Conservation (phyloP, 805 yeast species). For the Yarrowia porcina region DNA sequence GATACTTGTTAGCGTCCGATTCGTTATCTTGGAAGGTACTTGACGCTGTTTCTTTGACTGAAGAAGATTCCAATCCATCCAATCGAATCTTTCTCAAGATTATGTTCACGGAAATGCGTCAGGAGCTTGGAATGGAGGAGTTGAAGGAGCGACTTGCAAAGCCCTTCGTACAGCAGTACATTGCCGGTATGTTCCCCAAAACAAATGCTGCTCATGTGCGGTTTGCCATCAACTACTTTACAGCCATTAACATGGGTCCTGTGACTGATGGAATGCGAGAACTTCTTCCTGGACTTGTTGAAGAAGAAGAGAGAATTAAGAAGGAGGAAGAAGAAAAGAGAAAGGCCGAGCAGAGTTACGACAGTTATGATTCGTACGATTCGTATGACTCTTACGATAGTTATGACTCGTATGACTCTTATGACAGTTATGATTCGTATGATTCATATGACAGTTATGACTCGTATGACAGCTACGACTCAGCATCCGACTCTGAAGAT, state of each 20-base stretch:
- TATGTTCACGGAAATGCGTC: constrained; percentile 71
- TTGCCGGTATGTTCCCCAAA: constrained; percentile 65
- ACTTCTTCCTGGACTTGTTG: constrained; percentile 31
- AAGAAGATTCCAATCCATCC: constrained; percentile 72
- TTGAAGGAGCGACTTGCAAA: constrained; percentile 53
- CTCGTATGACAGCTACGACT: background rate
- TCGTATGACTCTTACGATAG: background rate
- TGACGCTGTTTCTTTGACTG: constrained; percentile 56
- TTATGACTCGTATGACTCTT: background rate
- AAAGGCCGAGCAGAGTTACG: background rate
- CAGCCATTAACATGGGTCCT: constrained; percentile 85
- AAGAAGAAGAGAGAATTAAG: constrained; percentile 20
- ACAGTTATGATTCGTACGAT: background rate
- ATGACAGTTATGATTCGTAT: constrained; percentile 14
- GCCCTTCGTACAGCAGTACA: constrained; percentile 47
- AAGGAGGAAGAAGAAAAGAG: background rate
- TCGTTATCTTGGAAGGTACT: constrained; percentile 63
- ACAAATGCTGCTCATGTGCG: constrained; percentile 42
- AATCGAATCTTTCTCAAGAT: constrained; percentile 75
- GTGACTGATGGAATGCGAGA: constrained; percentile 81
- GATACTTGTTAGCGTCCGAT: constrained; percentile 72
- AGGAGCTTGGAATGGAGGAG: constrained; percentile 62
- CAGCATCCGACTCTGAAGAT: background rate
- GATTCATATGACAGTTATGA: constrained; percentile 3
- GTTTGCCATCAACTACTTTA: constrained; percentile 84